These are phyloP conservation scores for Talaromyces proteolyticus DNA, from an alignment of 495 filamentous ascomycete genomes.

Conservation along the genomic window DNA sequence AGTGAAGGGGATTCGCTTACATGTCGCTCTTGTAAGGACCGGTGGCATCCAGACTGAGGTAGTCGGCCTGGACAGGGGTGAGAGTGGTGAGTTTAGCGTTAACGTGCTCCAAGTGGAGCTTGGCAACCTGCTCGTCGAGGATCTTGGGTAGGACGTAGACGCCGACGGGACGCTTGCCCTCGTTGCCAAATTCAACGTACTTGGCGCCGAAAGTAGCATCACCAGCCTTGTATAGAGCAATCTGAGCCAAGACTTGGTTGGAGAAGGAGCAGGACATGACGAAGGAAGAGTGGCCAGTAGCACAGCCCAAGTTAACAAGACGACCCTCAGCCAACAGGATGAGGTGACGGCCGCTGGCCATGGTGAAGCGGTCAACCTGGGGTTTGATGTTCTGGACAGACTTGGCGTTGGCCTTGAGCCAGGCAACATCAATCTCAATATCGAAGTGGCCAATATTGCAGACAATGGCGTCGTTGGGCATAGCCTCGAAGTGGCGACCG, in stretches of 20 bases:
- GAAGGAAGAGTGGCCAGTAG: slow-evolving; percentile 98
- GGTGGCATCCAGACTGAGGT: slow-evolving; percentile 75
- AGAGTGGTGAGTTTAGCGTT: slow-evolving; percentile 89
- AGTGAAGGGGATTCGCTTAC: slow-evolving; percentile 18
- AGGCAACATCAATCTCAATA: slow-evolving; percentile 99
- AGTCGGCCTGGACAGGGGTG: slow-evolving; percentile 82
- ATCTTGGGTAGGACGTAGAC: slow-evolving; percentile 99
- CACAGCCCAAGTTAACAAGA: slow-evolving; percentile 98
- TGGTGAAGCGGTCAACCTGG: slow-evolving; percentile 95
- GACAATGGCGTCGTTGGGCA: slow-evolving; percentile 98
- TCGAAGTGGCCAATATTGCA: slow-evolving; percentile 99
- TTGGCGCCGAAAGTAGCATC: slow-evolving; percentile 84
- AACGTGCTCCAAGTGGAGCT: slow-evolving; percentile 88
- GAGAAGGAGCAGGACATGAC: slow-evolving; percentile 99
- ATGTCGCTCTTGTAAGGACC: slow-evolving; percentile 94
- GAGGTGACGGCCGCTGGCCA: slow-evolving; percentile 92
- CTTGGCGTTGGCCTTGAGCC: slow-evolving; percentile 94
- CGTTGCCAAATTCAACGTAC: slow-evolving; percentile 93
- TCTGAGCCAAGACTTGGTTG: slow-evolving; percentile 99
- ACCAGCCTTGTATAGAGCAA: slow-evolving; percentile 91
- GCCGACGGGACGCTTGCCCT: slow-evolving; percentile 79
- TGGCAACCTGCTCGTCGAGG: slow-evolving; percentile 94
- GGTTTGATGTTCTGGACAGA: slow-evolving; percentile 98
- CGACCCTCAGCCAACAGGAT: slow-evolving; percentile 97
- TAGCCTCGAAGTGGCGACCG: slow-evolving; percentile 87